A percentile compares a stretch with the other conserved stretches of the same genome.
Evolutionary conservation across 2,329 filamentous ascomycete genomes (phyloP).

Genomic region (Botrytis paeoniae): DNA sequence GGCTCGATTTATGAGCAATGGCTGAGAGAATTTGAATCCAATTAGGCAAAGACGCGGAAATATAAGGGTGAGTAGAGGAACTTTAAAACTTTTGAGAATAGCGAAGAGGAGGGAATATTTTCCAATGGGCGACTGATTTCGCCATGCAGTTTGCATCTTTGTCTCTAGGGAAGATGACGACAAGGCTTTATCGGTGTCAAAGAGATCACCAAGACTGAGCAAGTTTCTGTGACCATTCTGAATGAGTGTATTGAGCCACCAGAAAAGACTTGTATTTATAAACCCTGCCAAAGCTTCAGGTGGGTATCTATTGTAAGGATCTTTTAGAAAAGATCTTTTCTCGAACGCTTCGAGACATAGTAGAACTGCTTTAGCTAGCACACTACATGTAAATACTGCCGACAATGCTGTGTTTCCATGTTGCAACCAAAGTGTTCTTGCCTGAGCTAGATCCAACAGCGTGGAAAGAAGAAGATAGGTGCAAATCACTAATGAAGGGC

Average conservation of each 20-base stretch:
- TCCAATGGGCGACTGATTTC: neutral
- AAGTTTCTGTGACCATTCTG: slow-evolving; percentile 31
- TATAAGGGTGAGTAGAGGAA: slow-evolving; percentile 20
- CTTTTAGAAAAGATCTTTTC: slow-evolving; percentile 20
- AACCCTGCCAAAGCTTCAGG: slow-evolving; percentile 36
- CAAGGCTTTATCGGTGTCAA: slow-evolving; percentile 21
- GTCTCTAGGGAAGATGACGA: neutral
- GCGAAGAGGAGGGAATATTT: slow-evolving; percentile 2
- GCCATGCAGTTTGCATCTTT: slow-evolving; percentile 8
- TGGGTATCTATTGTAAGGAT: slow-evolving; percentile 4
- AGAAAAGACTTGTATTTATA: slow-evolving; percentile 37
- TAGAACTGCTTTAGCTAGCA: slow-evolving; percentile 19
- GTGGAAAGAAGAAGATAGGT: slow-evolving; percentile 20
- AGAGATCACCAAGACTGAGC: slow-evolving; percentile 34
- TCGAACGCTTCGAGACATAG: slow-evolving; percentile 23
- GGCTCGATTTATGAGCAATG: slow-evolving; percentile 21
- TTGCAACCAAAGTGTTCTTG: slow-evolving; percentile 22
- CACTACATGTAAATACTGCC: slow-evolving; percentile 9
- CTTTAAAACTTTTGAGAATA: slow-evolving; percentile 2
- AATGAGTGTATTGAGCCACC: slow-evolving; percentile 39
- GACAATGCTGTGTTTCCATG: slow-evolving; percentile 7
- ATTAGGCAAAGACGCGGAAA: slow-evolving; percentile 25
- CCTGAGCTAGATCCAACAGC: slow-evolving; percentile 21
- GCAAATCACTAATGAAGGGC: slow-evolving; percentile 23
- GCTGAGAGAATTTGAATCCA: slow-evolving; percentile 23